These are phyloP conservation scores for Aspergillus hortae DNA, from an alignment of 2,329 filamentous ascomycete genomes.

Conservation along the genomic window DNA sequence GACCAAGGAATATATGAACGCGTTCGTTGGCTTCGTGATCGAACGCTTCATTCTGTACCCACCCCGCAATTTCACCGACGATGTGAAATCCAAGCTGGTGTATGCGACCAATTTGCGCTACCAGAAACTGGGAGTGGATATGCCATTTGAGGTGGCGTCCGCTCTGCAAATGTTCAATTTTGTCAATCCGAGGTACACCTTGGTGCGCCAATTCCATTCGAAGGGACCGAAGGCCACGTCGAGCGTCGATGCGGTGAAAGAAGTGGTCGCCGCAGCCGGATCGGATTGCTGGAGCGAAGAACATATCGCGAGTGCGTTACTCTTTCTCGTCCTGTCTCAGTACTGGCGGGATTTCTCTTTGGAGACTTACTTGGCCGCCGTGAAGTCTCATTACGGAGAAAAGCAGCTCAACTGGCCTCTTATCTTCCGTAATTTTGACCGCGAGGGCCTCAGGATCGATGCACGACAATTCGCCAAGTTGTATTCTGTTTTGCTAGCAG, in stretches of 20 bases:
- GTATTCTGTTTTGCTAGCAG: constrained; percentile 72
- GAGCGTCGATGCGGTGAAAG: constrained; percentile 67
- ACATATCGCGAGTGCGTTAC: constrained; percentile 75
- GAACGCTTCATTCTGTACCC: constrained; percentile 85
- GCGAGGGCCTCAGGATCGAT: constrained; percentile 70
- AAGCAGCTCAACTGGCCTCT: constrained; percentile 62
- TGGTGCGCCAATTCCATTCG: constrained; percentile 65
- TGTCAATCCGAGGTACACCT: constrained; percentile 39
- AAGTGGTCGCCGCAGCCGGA: constrained; percentile 55
- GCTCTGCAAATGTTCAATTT: constrained; percentile 45
- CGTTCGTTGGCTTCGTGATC: constrained; percentile 74
- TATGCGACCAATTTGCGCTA: constrained; percentile 68
- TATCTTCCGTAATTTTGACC: constrained; percentile 76
- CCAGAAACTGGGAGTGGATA: constrained; percentile 51
- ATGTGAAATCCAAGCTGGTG: constrained; percentile 62
- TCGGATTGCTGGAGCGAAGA: constrained; percentile 69
- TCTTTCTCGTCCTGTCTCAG: constrained; percentile 63
- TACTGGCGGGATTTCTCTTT: constrained; percentile 62
- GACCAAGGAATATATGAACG: constrained; percentile 62
- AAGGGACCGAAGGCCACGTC: constrained; percentile 71
- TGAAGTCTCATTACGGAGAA: constrained; percentile 54
- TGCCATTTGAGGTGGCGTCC: constrained; percentile 42
- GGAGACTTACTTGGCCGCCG: constrained; percentile 63
- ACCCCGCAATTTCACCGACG: constrained; percentile 78
- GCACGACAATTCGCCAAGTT: constrained; percentile 76